Evolutionary conservation across 257 asterid species (phyloP), one percentile per base, ranked within the genome.

Genomic region (Solanum lignicaule): DNA sequence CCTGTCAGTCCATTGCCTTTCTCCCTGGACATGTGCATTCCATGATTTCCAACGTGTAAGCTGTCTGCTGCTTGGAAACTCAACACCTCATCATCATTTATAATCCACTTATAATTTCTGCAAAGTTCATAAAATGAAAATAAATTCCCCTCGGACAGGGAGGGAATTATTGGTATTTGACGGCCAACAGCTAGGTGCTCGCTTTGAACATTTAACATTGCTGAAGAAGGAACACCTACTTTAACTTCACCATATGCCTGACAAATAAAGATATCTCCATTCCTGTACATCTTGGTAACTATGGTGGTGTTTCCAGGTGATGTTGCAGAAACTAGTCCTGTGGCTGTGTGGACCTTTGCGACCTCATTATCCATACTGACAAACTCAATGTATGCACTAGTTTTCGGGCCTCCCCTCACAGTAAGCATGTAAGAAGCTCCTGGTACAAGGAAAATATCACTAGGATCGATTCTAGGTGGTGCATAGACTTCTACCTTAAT

Each of bases 81-180:
- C 92, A 96, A 69, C 62, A 96, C 92, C 72, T 91, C 90, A 88
- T 90, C 90, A 65, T 95, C 95, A 89, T 90, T 93, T 87, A 96
- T 91, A 83, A 88, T 86, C 99, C 99, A 96, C 88, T 87, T 88
- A 92, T 90, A 95, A 90, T 91, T 90, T 39, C 86, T 88, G 74
- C 99, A 96, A 69, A 94, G 95, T 92, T 95, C 98, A 66, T 92
- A 95, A 79, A 94, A 95, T 38, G 98, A 96, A 92, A 96, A 95
- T 84, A 95, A 88, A 88, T 94, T 94, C 32, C 99, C 99, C 89
- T 94, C 94, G 0, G 98, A 93, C 27, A 96, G 84, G 87, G 93
- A 91, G 90, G 99, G 96, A 90, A 92, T 88, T 90, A 94, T 91
- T 15, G 95, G 95, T 94, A 92, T 89, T 33, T 81, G 89, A 75